A percentile compares a stretch with the other conserved stretches of the same genome.
phyloP scores from a whole-genome alignment of 495 filamentous ascomycete genomes.

The Astrothelium macrocarpum region DNA sequence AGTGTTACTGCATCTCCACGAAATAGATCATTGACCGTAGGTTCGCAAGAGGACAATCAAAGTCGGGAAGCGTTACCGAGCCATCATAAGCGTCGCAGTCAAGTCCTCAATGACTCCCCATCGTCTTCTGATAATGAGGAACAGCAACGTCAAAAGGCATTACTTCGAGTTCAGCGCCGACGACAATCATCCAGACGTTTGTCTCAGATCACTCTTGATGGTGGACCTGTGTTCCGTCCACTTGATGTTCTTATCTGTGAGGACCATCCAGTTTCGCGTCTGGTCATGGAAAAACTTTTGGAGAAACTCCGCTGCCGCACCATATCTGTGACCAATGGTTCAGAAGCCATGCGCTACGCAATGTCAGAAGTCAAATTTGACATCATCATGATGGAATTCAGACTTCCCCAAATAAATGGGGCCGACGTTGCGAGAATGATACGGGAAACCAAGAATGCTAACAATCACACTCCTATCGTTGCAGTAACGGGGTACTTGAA shows the following conservation, averaged over 20 bases:
- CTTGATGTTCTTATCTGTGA: conserved; percentile 94
- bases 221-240: conserved; percentile 70
- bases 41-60: conserved; percentile 85
- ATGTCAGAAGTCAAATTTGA: conserved; percentile 89
- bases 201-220: conserved; percentile 79
- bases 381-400: conserved; percentile 96
- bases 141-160: conserved; percentile 66
- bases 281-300: conserved; percentile 94
- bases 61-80: conserved; percentile 58
- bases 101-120: conserved; percentile 91
- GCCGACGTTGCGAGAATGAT: conserved; percentile 96
- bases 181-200: conserved; percentile 85
- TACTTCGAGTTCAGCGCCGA: conserved; percentile 86
- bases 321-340: conserved; percentile 79
- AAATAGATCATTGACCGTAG: conserved; percentile 83
- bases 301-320: conserved; percentile 93
- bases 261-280: conserved; percentile 91
- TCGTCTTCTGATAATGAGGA: conserved; percentile 98
- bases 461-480: conserved; percentile 89
- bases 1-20: conserved; percentile 43
- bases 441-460: conserved; percentile 85
- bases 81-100: conserved; percentile 84
- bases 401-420: conserved; percentile 86
- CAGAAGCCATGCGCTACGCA: conserved; percentile 83
- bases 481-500: conserved; percentile 97